phyloP scores from a whole-genome alignment of 2,329 filamentous ascomycete species.

The Parasarocladium wereldwijsianum region DNA sequence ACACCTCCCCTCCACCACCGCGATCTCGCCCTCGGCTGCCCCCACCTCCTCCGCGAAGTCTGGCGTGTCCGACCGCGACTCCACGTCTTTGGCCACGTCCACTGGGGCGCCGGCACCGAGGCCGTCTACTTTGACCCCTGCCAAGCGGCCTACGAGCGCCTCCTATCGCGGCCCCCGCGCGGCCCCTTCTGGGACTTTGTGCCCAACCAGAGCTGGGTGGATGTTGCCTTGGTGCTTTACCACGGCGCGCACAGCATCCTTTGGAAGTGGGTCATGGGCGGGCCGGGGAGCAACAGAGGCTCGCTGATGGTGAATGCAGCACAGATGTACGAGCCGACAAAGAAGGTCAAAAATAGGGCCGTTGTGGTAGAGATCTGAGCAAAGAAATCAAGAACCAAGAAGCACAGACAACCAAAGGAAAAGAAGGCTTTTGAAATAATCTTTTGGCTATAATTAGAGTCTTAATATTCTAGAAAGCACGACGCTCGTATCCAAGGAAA shows the following conservation, averaged over 20 bases:
- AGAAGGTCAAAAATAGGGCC: constrained; percentile 26
- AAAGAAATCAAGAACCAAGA: background rate
- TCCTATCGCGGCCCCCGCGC: constrained; percentile 30
- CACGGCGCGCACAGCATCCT: constrained; percentile 32
- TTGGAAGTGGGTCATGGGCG: constrained; percentile 43
- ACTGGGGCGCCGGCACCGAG: constrained; percentile 59
- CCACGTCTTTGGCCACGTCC: constrained; percentile 77
- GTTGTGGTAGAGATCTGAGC: constrained; percentile 21
- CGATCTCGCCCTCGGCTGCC: constrained; percentile 56
- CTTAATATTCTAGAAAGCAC: too few species aligned
- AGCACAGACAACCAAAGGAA: background rate
- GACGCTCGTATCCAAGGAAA: constrained; percentile 1
- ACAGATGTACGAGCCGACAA: constrained; percentile 39
- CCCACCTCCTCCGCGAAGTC: constrained; percentile 53
- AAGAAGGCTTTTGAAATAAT: background rate
- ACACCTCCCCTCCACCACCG: constrained; percentile 62
- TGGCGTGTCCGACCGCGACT: constrained; percentile 61
- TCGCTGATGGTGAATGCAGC: constrained; percentile 41
- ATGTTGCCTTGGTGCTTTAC: constrained; percentile 26
- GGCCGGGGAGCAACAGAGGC: constrained; percentile 32
- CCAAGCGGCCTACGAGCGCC: constrained; percentile 56
- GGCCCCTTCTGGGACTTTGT: constrained; percentile 30
- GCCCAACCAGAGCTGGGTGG: constrained; percentile 30
- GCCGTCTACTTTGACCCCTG: constrained; percentile 60
- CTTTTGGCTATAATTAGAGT: too few species aligned